These are phyloP conservation scores for Colletotrichum sansevieriae DNA, from an alignment of 2,329 filamentous ascomycete genomes.

Conservation along the genomic window DNA sequence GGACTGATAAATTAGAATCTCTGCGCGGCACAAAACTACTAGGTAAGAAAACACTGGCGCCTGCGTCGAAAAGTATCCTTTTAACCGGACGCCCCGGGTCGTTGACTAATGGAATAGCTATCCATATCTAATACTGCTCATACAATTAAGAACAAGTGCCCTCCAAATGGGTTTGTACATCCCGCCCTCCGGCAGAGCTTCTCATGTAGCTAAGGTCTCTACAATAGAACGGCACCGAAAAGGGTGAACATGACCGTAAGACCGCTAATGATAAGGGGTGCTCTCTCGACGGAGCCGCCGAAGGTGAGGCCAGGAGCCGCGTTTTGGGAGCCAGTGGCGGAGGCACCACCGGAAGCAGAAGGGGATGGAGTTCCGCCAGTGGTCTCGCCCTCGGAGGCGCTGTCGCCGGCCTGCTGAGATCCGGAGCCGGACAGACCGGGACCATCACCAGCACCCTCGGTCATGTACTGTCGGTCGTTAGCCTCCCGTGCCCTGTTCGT, in stretches of 20 bases:
- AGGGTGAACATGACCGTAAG: constrained; percentile 53
- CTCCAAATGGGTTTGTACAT: constrained; percentile 39
- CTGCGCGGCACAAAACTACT: constrained; percentile 20
- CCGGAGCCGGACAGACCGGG: constrained; percentile 66
- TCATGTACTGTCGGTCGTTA: constrained; percentile 59
- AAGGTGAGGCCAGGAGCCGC: constrained; percentile 47
- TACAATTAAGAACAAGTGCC: constrained; percentile 29
- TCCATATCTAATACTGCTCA: constrained; percentile 35
- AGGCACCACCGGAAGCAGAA: constrained; percentile 51
- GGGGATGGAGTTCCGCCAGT: constrained; percentile 57
- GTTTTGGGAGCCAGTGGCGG: constrained; percentile 51
- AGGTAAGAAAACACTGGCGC: constrained; percentile 18
- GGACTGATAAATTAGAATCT: background rate
- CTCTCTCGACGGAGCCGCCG: constrained; percentile 41
- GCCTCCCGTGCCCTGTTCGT: background rate
- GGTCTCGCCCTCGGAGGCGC: constrained; percentile 54
- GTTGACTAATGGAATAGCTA: constrained; percentile 29
- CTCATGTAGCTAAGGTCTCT: constrained; percentile 42
- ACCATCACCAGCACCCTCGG: constrained; percentile 64
- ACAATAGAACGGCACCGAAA: constrained; percentile 56
- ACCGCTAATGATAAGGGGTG: constrained; percentile 53
- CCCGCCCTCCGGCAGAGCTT: constrained; percentile 22
- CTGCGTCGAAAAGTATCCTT: constrained; percentile 21
- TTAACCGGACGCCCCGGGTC: constrained; percentile 15
- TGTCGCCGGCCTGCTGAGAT: constrained; percentile 65